Conservation (phyloP, 2,329 filamentous ascomycete genomes). For the Verticillium isaacii region DNA sequence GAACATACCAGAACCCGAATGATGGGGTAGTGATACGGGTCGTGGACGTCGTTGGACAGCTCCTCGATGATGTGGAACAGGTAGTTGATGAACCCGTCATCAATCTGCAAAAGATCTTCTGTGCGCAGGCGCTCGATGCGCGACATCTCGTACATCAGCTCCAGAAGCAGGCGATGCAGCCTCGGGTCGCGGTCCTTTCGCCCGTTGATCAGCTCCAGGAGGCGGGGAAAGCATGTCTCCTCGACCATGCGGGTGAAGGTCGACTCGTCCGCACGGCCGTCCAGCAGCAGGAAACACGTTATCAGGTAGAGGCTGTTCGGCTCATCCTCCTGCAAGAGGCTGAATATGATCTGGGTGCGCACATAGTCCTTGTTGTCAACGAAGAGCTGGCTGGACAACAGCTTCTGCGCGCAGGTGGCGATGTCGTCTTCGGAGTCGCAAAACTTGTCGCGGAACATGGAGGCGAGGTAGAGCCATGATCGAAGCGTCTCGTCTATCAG, state of each 20-base stretch:
- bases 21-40: conserved; percentile 93
- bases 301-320: conserved; percentile 74
- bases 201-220: conserved; percentile 75
- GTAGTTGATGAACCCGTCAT: conserved; percentile 77
- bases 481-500: conserved; percentile 80
- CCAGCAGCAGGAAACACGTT: conserved; percentile 77
- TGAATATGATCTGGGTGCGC: conserved; percentile 87
- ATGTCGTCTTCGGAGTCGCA: conserved; percentile 75
- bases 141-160: conserved; percentile 94
- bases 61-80: conserved; percentile 86
- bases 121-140: conserved; percentile 76
- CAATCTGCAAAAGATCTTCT: conserved; percentile 71
- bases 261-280: conserved; percentile 72
- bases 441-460: conserved; percentile 70
- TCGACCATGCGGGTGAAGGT: conserved; percentile 84
- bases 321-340: conserved; percentile 86
- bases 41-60: conserved; percentile 78
- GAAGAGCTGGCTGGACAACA: conserved; percentile 75
- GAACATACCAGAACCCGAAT: conserved; percentile 79
- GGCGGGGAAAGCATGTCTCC: conserved; percentile 76
- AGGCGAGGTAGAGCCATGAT: conserved; percentile 74
- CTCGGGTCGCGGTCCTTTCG: conserved; percentile 61
- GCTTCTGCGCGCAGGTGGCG: conserved; percentile 70
- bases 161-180: conserved; percentile 76
- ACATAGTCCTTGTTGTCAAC: conserved; percentile 75